Evolutionary conservation across 2,329 filamentous ascomycete genomes (phyloP).

Genomic region (Trichoderma lentiforme): DNA sequence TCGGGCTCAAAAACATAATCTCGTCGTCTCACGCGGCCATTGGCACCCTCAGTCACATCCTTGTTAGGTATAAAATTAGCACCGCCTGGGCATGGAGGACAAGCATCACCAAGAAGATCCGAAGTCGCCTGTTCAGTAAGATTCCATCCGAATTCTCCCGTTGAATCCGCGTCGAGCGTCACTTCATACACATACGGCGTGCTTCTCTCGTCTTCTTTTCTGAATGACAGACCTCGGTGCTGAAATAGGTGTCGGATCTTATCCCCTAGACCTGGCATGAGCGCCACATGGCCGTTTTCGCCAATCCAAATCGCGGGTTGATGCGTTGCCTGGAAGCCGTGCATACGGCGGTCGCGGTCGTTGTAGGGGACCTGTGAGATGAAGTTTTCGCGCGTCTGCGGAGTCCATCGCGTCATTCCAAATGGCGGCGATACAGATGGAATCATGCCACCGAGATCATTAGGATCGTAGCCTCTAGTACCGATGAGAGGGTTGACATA

Average conservation of each 20-base stretch:
- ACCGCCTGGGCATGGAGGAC: constrained; percentile 36
- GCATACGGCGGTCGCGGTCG: constrained; percentile 41
- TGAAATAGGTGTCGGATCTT: constrained; percentile 34
- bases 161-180: constrained; percentile 36
- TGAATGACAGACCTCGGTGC: constrained; percentile 40
- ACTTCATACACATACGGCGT: constrained; percentile 47
- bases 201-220: constrained; percentile 41
- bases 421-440: constrained; percentile 40
- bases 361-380: constrained; percentile 48
- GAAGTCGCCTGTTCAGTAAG: constrained; percentile 31
- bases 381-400: constrained; percentile 47
- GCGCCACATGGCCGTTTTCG: constrained; percentile 44
- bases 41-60: constrained; percentile 35
- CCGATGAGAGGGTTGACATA: constrained; percentile 36
- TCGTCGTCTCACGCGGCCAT: constrained; percentile 33
- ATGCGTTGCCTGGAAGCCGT: constrained; percentile 49
- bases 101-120: constrained; percentile 38
- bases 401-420: constrained; percentile 51
- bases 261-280: constrained; percentile 38
- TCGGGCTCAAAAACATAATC: constrained; percentile 21
- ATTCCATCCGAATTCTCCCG: constrained; percentile 33
- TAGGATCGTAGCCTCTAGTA: constrained; percentile 30
- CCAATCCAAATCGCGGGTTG: constrained; percentile 54
- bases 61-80: constrained; percentile 10
- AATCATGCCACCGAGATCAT: constrained; percentile 37